Conservation (phyloP, 1,284 basidiomycete genomes). For the Pseudozyma sp. region DNA sequence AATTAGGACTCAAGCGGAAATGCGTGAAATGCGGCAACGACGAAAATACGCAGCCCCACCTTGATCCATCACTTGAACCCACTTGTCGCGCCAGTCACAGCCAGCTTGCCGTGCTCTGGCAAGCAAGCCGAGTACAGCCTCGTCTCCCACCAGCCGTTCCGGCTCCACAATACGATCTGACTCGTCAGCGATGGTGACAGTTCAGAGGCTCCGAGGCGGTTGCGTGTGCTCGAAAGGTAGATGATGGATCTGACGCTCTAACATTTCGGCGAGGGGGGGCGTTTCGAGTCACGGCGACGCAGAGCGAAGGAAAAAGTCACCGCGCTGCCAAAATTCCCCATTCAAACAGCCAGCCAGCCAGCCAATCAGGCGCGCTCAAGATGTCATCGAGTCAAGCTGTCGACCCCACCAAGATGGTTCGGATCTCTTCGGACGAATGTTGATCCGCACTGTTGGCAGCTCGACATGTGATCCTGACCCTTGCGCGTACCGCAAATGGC, state of each 20-base stretch:
- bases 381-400: conserved; percentile 10
- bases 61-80: background rate
- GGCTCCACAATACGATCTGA: too few relatives aligned
- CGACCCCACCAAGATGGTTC: background rate
- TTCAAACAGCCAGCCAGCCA: background rate
- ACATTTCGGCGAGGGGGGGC: background rate
- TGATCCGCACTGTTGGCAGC: conserved; percentile 1
- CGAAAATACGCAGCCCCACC: conserved; percentile 27
- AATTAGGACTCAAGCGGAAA: conserved; percentile 36
- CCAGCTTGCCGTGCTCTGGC: background rate
- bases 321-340: background rate
- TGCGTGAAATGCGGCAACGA: conserved; percentile 2
- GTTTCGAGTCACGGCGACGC: background rate
- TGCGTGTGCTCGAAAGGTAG: too few relatives aligned
- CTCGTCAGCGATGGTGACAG: too few relatives aligned
- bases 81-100: background rate
- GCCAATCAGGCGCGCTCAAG: conserved; percentile 24
- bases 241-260: background rate
- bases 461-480: conserved; percentile 1
- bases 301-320: conserved; percentile 8
- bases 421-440: conserved; percentile 36
- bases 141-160: too few relatives aligned
- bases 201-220: too few relatives aligned
- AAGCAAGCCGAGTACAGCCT: too few relatives aligned
- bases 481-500: too few relatives aligned